Percentiles rank a stretch among this genome's conserved stretches.
These are phyloP conservation scores for Penicillium olsonii DNA, from an alignment of 2,329 filamentous ascomycete genomes.

Conservation along the genomic window DNA sequence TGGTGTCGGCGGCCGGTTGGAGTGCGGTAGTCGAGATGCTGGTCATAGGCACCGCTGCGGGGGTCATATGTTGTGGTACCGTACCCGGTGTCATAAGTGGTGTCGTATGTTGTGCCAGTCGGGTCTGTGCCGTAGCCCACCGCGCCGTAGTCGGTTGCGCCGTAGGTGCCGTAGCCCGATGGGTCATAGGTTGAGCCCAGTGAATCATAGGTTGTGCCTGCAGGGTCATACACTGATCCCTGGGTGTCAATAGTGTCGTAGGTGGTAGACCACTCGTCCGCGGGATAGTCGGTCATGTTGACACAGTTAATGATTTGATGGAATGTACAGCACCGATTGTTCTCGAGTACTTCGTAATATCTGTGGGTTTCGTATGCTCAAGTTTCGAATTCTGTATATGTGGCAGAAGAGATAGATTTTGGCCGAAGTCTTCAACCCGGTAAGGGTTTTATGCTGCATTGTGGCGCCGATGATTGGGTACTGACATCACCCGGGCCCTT, in stretches of 20 bases:
- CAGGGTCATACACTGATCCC: constrained; percentile 27
- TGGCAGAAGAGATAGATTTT: neutral
- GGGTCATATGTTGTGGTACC: constrained; percentile 30
- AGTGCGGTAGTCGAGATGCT: constrained; percentile 36
- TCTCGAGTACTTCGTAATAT: no score
- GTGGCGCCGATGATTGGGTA: constrained; percentile 22
- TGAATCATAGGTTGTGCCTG: constrained; percentile 20
- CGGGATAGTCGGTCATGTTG: constrained; percentile 23
- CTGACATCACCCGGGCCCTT: constrained; percentile 20
- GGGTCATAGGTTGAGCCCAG: constrained; percentile 16
- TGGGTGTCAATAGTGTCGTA: constrained; percentile 25
- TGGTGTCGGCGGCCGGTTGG: constrained; percentile 30
- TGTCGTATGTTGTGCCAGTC: constrained; percentile 22
- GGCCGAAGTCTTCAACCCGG: neutral
- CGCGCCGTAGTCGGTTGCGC: constrained; percentile 18
- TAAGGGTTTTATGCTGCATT: constrained; percentile 14
- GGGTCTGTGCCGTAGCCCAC: constrained; percentile 17
- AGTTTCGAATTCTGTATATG: no score
- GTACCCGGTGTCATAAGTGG: constrained; percentile 27
- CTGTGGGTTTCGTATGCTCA: no score
- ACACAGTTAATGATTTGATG: neutral
- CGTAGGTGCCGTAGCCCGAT: constrained; percentile 20
- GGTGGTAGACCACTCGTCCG: constrained; percentile 14
- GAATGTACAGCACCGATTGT: no score
- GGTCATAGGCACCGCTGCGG: constrained; percentile 33